phyloP scores from a whole-genome alignment of 2,329 filamentous ascomycete species.

The Botryosphaeria dothidea region DNA sequence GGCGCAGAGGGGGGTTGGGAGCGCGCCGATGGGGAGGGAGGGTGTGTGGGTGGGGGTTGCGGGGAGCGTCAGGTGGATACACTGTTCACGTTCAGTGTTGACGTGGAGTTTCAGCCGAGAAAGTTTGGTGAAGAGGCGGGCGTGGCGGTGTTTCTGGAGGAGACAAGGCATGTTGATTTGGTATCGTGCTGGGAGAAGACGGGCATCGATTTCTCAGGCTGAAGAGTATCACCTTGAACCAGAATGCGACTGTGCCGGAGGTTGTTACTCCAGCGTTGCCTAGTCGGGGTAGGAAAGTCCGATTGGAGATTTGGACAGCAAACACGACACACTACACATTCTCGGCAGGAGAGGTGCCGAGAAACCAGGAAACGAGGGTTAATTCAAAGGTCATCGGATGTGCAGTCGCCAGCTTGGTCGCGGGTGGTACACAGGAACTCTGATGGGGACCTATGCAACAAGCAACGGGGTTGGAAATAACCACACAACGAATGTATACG shows the following conservation, averaged over 20 bases:
- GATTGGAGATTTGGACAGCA: constrained; percentile 43
- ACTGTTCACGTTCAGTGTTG: constrained; percentile 53
- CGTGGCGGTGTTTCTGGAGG: constrained; percentile 53
- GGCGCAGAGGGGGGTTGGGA: constrained; percentile 42
- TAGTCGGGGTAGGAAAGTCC: constrained; percentile 35
- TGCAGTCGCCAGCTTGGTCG: constrained; percentile 28
- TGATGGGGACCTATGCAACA: constrained; percentile 56
- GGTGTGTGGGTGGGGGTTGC: constrained; percentile 56
- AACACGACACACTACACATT: constrained; percentile 50
- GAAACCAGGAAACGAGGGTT: background rate
- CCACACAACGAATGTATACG: constrained; percentile 47
- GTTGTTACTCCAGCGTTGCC: constrained; percentile 43
- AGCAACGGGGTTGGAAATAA: constrained; percentile 47
- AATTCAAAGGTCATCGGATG: constrained; percentile 25
- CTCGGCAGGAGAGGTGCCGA: constrained; percentile 25
- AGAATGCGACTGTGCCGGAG: constrained; percentile 41
- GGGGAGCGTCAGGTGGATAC: constrained; percentile 58
- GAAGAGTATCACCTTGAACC: constrained; percentile 42
- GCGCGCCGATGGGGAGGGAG: constrained; percentile 57
- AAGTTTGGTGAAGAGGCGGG: constrained; percentile 52
- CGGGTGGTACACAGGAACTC: constrained; percentile 34
- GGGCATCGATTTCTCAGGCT: background rate
- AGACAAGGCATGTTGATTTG: constrained; percentile 54
- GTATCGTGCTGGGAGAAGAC: constrained; percentile 28
- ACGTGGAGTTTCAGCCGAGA: constrained; percentile 46